Percentiles rank a stretch among this genome's conserved stretches.
Evolutionary conservation across 2,329 filamentous ascomycete species (phyloP).

Genomic region (Aspergillus awamori): DNA sequence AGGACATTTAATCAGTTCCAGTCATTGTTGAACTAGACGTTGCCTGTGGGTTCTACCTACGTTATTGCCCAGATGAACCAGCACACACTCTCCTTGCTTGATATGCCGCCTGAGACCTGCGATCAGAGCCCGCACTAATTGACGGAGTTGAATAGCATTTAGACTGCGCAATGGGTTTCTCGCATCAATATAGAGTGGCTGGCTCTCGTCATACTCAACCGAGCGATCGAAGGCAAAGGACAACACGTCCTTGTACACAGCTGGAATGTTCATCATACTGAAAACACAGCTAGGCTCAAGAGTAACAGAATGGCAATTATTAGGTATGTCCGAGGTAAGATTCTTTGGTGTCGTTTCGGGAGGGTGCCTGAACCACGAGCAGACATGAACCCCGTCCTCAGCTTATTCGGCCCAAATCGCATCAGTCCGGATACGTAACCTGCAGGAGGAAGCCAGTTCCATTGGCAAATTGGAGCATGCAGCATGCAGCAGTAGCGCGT

Average conservation of each 20-base stretch:
- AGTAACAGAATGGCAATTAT: neutral
- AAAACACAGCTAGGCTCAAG: neutral
- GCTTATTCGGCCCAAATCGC: no score
- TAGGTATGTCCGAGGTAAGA: no score
- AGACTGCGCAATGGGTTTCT: conserved; percentile 28
- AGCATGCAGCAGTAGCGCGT: no score
- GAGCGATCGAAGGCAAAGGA: conserved; percentile 33
- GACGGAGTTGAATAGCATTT: conserved; percentile 25
- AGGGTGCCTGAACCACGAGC: no score
- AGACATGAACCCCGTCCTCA: no score
- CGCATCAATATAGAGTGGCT: conserved; percentile 38
- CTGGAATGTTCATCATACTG: neutral
- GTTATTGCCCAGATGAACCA: conserved; percentile 36
- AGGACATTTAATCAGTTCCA: neutral
- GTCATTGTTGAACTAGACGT: neutral
- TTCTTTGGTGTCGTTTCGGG: no score
- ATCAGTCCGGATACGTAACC: no score
- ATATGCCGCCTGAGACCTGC: conserved; percentile 32
- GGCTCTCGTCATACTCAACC: conserved; percentile 27
- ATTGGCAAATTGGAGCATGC: no score
- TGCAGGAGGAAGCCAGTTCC: no score
- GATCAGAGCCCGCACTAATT: conserved; percentile 29
- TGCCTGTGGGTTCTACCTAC: conserved; percentile 19
- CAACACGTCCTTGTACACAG: neutral
- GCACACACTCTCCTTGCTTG: conserved; percentile 35